Evolutionary conservation across 352 stramenopile species (phyloP).

Genomic region (Pythium brachiatum): DNA sequence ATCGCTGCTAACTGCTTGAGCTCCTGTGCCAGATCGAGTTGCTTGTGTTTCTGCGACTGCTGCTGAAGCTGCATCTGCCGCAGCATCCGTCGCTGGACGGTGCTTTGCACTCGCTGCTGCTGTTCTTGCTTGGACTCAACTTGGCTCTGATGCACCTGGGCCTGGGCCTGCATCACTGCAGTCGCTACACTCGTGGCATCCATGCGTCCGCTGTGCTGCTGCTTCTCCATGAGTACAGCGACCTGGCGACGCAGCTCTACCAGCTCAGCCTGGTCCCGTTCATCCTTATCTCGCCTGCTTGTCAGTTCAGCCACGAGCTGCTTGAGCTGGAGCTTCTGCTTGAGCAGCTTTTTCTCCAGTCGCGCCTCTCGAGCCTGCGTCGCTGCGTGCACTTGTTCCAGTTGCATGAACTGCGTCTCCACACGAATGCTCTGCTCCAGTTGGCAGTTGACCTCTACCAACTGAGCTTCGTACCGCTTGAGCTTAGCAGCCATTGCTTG

Average conservation of each 20-base stretch:
- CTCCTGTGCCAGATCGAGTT: constrained; percentile 33
- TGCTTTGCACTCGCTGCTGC: constrained; percentile 4
- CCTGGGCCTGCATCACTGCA: constrained; percentile 19
- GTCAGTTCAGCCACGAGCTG: constrained; percentile 23
- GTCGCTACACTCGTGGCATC: constrained; percentile 14
- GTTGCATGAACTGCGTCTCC: constrained; percentile 21
- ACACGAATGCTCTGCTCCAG: constrained; percentile 25
- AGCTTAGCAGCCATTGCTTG: constrained; percentile 2
- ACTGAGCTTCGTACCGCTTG: constrained; percentile 14
- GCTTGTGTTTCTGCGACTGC: constrained; percentile 32
- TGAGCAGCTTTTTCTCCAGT: constrained; percentile 33
- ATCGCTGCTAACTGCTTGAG: constrained; percentile 34
- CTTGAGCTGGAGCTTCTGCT: constrained; percentile 31
- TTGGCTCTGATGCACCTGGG: constrained; percentile 10
- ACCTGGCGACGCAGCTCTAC: constrained; percentile 31
- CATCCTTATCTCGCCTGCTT: constrained; percentile 17
- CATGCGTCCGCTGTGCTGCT: constrained; percentile 16
- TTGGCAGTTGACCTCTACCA: constrained; percentile 23
- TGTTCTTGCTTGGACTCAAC: constrained; percentile 15
- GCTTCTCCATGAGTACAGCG: constrained; percentile 33
- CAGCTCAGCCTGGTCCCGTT: constrained; percentile 27
- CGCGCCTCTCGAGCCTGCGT: constrained; percentile 14
- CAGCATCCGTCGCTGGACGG: constrained; percentile 18
- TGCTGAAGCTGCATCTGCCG: constrained; percentile 28
- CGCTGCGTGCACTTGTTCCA: constrained; percentile 18